A percentile compares a stretch with the other conserved stretches of the same genome.
Evolutionary conservation across 2,329 filamentous ascomycete species (phyloP).

Genomic region (Torrubiella hemipterigena): DNA sequence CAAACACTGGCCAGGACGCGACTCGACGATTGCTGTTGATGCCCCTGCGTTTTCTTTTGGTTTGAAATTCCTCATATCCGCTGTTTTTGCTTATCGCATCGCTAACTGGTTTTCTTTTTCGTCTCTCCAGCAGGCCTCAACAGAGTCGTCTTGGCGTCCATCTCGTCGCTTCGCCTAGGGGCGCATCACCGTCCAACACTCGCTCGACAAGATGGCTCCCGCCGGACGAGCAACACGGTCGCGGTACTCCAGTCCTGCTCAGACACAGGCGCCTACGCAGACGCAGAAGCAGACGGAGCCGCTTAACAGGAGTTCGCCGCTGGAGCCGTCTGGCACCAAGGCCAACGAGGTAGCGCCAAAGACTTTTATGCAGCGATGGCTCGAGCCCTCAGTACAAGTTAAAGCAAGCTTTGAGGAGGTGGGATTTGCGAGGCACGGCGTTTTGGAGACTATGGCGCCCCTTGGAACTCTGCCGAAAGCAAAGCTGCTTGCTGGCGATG

Average conservation of each 20-base stretch:
- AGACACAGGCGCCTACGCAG: slow-evolving; percentile 11
- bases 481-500: slow-evolving; percentile 21
- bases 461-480: slow-evolving; percentile 61
- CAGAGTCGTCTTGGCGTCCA: no score
- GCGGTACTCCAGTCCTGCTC: slow-evolving; percentile 43
- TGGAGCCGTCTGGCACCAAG: slow-evolving; percentile 24
- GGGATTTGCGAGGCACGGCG: slow-evolving; percentile 60
- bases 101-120: no score
- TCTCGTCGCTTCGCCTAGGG: no score
- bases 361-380: slow-evolving; percentile 43
- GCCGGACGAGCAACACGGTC: slow-evolving; percentile 40
- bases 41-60: no score
- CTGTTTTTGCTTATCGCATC: no score
- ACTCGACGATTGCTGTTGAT: no score
- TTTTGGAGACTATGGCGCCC: slow-evolving; percentile 74
- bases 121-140: no score
- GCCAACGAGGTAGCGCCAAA: slow-evolving; percentile 27
- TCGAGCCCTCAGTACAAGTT: slow-evolving; percentile 45
- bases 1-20: no score
- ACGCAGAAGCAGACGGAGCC: slow-evolving; percentile 7
- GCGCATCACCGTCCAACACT: no score
- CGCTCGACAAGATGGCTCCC: slow-evolving; percentile 29
- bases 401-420: slow-evolving; percentile 68
- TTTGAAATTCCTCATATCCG: no score
- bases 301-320: slow-evolving; percentile 14